Percentiles rank a stretch among this genome's conserved stretches.
These are phyloP conservation scores for Starmerella sp. DNA, from an alignment of 805 yeast genomes.

Conservation along the genomic window DNA sequence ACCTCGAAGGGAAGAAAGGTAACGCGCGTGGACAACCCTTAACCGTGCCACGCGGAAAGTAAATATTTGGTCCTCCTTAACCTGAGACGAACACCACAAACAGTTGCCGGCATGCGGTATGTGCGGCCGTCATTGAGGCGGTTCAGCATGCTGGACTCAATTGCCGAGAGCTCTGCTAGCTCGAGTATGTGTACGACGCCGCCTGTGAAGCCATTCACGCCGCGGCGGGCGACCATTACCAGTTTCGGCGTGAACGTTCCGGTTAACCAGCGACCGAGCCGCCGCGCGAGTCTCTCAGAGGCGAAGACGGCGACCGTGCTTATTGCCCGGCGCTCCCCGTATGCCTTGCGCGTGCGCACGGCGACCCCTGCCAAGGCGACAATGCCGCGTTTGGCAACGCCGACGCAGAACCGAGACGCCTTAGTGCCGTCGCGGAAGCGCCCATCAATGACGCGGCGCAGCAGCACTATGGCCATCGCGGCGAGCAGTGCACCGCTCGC, in stretches of 20 bases:
- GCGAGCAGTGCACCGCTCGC: background rate
- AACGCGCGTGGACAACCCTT: no score
- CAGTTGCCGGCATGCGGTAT: background rate
- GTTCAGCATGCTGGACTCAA: slow-evolving; percentile 7
- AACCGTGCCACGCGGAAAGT: no score
- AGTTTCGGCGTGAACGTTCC: slow-evolving; percentile 12
- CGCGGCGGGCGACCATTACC: slow-evolving; percentile 6
- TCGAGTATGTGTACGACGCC: background rate
- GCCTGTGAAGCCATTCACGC: background rate
- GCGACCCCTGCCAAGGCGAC: background rate
- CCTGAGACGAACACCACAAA: background rate
- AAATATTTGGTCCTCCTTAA: no score
- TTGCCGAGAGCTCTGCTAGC: slow-evolving; percentile 4
- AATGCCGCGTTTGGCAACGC: background rate
- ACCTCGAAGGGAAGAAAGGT: no score
- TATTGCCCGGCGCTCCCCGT: background rate
- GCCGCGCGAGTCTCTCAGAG: slow-evolving; percentile 1
- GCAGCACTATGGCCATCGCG: background rate
- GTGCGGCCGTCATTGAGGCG: slow-evolving; percentile 8
- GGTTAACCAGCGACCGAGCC: slow-evolving; percentile 8
- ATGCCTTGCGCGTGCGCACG: background rate
- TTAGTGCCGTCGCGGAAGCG: background rate
- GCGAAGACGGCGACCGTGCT: background rate
- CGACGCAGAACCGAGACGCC: background rate
- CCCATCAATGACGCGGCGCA: background rate